Evolutionary conservation across 805 yeast species (phyloP).

Genomic region (Metschnikowia anglica): DNA sequence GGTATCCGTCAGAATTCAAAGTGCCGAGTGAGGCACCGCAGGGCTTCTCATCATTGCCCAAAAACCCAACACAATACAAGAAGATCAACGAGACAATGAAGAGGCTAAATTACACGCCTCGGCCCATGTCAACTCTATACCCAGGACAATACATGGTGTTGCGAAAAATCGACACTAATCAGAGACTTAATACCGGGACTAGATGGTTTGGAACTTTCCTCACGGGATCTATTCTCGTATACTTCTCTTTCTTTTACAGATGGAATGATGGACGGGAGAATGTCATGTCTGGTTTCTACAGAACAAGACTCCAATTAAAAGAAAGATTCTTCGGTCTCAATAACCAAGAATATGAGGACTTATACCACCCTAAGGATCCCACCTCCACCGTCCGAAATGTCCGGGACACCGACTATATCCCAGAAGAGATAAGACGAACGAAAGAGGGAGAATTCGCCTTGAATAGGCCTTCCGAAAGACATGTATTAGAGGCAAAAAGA

Average conservation of each 20-base stretch:
- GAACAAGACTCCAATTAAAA: constrained; percentile 57
- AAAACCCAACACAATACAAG: constrained; percentile 64
- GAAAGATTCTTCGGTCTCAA: constrained; percentile 55
- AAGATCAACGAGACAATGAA: constrained; percentile 73
- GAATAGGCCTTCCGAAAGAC: constrained; percentile 70
- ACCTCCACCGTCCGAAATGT: constrained; percentile 42
- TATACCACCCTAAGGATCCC: constrained; percentile 46
- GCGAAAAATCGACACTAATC: constrained; percentile 53
- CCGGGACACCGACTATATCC: constrained; percentile 44
- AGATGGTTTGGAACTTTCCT: constrained; percentile 53
- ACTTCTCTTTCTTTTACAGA: constrained; percentile 68
- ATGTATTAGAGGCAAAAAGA: constrained; percentile 72
- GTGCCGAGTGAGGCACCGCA: constrained; percentile 61
- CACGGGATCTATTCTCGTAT: constrained; percentile 49
- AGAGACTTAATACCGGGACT: constrained; percentile 59
- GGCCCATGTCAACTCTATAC: constrained; percentile 71
- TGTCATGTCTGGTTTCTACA: constrained; percentile 65
- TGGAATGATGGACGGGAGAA: constrained; percentile 87
- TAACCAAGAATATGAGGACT: constrained; percentile 62
- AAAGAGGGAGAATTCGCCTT: constrained; percentile 49
- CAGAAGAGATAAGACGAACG: constrained; percentile 42
- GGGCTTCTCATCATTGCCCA: constrained; percentile 58
- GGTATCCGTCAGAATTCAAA: constrained; percentile 80
- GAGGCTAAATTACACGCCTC: constrained; percentile 69
- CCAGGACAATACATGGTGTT: constrained; percentile 79